Base-by-base conservation (phyloP, 2,329 filamentous ascomycete genomes). In the Trichoderma koningiopsis region DNA sequence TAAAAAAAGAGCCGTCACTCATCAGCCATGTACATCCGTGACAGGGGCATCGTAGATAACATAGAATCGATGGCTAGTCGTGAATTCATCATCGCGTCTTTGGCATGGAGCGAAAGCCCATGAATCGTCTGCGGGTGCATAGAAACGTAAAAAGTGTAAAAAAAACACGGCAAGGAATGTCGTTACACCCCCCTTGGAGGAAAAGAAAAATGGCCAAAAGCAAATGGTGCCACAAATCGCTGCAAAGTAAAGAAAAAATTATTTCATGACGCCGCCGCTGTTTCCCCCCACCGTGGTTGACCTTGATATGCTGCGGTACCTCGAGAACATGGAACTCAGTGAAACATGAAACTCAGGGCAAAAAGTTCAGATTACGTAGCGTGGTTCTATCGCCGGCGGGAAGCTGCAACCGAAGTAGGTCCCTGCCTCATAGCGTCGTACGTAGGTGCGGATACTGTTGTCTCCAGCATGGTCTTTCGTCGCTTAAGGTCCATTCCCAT, bases 391-490 rank as follows among this genome's bases (percentile, higher is more conserved):
- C 82, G 79, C 71, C 81, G 78, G 63, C 81, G 76, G 29, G 79
- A 76, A 33, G 82, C 79, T 63, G 81, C 77, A 27, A 82, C 78
- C 3, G 85, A 81, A 43, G 83, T 79, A 65, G 84, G 79, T 71
- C 85, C 83, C 72, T 33, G 7, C 7, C 78, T 84, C 76, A 86
- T 80, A 22, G 82, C 74, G 60, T 87, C 85, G 74, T 86, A 87
- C 22, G 77, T 79, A 27, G 85, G 80, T 27, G 82, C 78, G 29
- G 85, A 81, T n/a, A 86, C 83, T 2, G 83, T 81, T 13, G 84
- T 82, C 74, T 92, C 89, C 72, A 88, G 86, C 73, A 92, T 84
- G 0, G 92, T 94, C 84, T 94, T 95, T 72, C 92, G 89, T 73
- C 93, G 89, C 83, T 96, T 96, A 70, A 91, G 80, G 27, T 91